Conservation (phyloP, 495 filamentous ascomycete species). For the Talaromyces nanjingensis region DNA sequence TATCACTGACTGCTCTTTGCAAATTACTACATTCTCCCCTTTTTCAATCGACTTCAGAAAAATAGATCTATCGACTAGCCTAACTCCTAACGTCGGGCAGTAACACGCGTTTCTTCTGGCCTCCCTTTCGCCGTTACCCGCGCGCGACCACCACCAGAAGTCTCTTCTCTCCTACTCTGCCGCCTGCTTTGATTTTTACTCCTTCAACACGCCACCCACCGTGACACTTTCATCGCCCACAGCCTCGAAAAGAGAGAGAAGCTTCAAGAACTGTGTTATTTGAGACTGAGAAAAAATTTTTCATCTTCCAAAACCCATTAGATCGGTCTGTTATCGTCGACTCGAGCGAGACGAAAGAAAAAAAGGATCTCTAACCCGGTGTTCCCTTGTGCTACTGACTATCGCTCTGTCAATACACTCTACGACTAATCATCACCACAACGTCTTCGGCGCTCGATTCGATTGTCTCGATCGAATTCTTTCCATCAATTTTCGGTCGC, state of each 20-base stretch:
- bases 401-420: background rate
- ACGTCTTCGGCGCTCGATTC: background rate
- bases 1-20: background rate
- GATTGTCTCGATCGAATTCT: background rate
- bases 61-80: background rate
- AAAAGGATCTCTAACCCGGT: background rate
- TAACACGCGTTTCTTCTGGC: background rate
- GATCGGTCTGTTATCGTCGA: background rate
- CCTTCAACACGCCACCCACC: constrained; percentile 18
- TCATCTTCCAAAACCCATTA: background rate
- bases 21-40: background rate
- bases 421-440: background rate
- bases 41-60: background rate
- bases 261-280: background rate
- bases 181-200: constrained; percentile 21
- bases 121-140: background rate
- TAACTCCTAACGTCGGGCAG: background rate
- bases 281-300: background rate
- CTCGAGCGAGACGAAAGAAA: background rate
- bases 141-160: constrained; percentile 8
- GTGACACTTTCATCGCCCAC: background rate
- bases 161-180: constrained; percentile 30
- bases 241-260: background rate
- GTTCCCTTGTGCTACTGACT: background rate
- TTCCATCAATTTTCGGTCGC: background rate